These are phyloP conservation scores for Phycomyces blakesleeanus DNA, from an alignment of 192 early-diverging fungal genomes.

Conservation along the genomic window DNA sequence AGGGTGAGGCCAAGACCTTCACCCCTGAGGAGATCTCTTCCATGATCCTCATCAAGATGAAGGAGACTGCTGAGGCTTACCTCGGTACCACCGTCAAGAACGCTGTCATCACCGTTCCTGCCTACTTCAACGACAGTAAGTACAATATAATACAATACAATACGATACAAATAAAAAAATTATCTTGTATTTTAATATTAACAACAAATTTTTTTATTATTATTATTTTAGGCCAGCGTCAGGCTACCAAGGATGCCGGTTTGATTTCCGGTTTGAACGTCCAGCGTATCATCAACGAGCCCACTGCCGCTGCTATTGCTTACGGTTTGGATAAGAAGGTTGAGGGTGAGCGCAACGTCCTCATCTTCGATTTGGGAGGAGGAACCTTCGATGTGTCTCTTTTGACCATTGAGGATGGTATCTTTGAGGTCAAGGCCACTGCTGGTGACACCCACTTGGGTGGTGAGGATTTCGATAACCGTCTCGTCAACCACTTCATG, in stretches of 20 bases:
- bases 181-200: conserved; percentile 51
- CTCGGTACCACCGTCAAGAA: conserved; percentile 82
- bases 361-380: conserved; percentile 98
- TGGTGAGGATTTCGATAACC: conserved; percentile 99
- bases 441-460: conserved; percentile 99
- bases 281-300: conserved; percentile 99
- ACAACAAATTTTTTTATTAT: no score
- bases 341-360: conserved; percentile 89
- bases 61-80: conserved; percentile 74
- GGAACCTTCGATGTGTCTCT: conserved; percentile 99
- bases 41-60: conserved; percentile 84
- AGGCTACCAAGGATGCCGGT: conserved; percentile 99
- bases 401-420: conserved; percentile 95
- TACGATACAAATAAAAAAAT: no score
- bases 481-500: conserved; percentile 91
- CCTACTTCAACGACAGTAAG: conserved; percentile 80
- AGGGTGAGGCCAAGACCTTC: conserved; percentile 96
- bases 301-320: conserved; percentile 98
- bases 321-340: conserved; percentile 98
- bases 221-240: conserved; percentile 88
- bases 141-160: no score
- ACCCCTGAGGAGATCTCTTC: conserved; percentile 98
- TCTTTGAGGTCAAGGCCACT: conserved; percentile 99
- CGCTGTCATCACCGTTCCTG: conserved; percentile 96
- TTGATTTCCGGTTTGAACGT: conserved; percentile 95